Evolutionary conservation across 805 yeast genomes (phyloP).

Genomic region (Ogataea sp.): DNA sequence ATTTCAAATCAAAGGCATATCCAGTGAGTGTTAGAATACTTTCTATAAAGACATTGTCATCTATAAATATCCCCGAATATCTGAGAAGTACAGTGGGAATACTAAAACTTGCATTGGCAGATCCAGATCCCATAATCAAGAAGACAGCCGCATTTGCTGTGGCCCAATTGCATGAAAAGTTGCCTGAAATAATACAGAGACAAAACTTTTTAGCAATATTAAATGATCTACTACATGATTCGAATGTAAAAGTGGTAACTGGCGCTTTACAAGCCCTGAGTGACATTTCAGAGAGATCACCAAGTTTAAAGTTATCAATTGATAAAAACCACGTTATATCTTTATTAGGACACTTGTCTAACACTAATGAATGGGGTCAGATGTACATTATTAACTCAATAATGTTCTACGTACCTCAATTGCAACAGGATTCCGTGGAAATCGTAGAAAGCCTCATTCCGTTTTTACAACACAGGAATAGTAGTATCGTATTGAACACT

Average conservation of each 20-base stretch:
- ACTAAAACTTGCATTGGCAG: conserved; percentile 29
- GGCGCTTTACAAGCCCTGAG: conserved; percentile 63
- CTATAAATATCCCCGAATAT: conserved; percentile 48
- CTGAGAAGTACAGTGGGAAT: conserved; percentile 34
- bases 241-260: conserved; percentile 53
- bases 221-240: conserved; percentile 48
- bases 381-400: conserved; percentile 57
- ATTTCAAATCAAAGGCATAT: conserved; percentile 25
- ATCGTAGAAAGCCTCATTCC: conserved; percentile 63
- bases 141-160: conserved; percentile 65
- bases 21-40: conserved; percentile 47
- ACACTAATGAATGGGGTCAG: conserved; percentile 69
- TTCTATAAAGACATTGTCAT: conserved; percentile 55
- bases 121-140: conserved; percentile 51
- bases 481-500: conserved; percentile 74
- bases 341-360: conserved; percentile 30
- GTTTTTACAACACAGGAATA: conserved; percentile 68
- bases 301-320: conserved; percentile 42
- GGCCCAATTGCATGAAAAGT: conserved; percentile 55
- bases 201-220: conserved; percentile 38
- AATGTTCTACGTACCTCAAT: conserved; percentile 63
- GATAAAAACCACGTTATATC: conserved; percentile 39
- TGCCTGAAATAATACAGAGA: conserved; percentile 35
- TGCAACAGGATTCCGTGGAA: conserved; percentile 53
- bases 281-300: conserved; percentile 53